Evolutionary conservation across 495 filamentous ascomycete species (phyloP), one percentile per base, ranked within the genome.

Genomic region (Penicillium turbatum): DNA sequence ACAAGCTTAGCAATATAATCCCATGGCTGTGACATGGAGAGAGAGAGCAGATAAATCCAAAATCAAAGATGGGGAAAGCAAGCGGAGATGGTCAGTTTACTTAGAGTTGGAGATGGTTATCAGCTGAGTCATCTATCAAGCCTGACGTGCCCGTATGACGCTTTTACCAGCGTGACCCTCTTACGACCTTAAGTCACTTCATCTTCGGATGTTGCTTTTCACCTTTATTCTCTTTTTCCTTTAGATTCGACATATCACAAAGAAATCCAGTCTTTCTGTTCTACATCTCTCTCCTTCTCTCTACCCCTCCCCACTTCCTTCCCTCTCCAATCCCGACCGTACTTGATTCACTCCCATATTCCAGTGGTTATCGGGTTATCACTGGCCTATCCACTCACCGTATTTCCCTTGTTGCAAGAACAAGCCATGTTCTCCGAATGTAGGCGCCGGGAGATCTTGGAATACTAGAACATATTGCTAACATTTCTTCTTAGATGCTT

Each of bases 1-100:
- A 97, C 92, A 64, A 98, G 87, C 75, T 97, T 97, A 70, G 92
- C 91, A 66, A 97, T 97, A 77, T 95, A 97, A 75, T 97, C 90
- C 92, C 92, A 97, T 77, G 91, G 81, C 68, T 82, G 82, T 68
- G 82, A 77, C 82, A 86, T 85, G 67, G 79, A 24, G 21, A 82
- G 79, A 82, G 80, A 71, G 61, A 55, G 46, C 19, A 63, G 57
- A 21, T 29, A 40, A 32, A 19, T 30, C 9, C 31, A 37, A 39
- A 47, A 27, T 53, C 44, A 49, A 51, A 44, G 53, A 43, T 56
- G 36, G n/a, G 15, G 15, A 41, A 16, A 48, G 37, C 37, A 51
- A 48, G 43, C 41, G 36, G 29, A 46, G n/a, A 43, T 44, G 41
- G 30, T 43, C 46, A 34, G 48, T 47, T 36, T 46, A 54, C 34